These are phyloP conservation scores for Coniosporium apollinis DNA, from an alignment of 495 filamentous ascomycete species.

Conservation along the genomic window DNA sequence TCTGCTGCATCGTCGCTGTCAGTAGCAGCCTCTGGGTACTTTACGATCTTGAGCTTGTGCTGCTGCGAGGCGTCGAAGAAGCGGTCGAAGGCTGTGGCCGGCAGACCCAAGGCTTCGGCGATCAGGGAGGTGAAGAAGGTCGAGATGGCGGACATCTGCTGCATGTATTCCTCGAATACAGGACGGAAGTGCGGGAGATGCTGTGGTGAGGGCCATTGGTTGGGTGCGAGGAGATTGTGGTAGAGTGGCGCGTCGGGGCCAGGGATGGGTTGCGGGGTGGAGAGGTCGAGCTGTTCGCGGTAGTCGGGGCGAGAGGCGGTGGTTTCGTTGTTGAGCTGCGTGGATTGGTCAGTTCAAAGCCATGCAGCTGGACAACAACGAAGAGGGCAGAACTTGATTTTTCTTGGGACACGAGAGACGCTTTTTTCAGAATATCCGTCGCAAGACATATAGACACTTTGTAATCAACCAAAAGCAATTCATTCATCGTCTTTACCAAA, in stretches of 20 bases:
- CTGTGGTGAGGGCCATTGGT: constrained; percentile 67
- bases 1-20: constrained; percentile 8
- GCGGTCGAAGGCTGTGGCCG: constrained; percentile 51
- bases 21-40: constrained; percentile 40
- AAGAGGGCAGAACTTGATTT: background rate
- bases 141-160: constrained; percentile 48
- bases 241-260: constrained; percentile 48
- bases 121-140: constrained; percentile 69
- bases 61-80: constrained; percentile 74
- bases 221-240: constrained; percentile 66
- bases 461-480: too few relatives aligned
- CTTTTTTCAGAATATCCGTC: too few relatives aligned
- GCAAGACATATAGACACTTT: too few relatives aligned
- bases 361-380: background rate
- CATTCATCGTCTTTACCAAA: too few relatives aligned
- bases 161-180: constrained; percentile 58
- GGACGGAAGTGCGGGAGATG: constrained; percentile 56
- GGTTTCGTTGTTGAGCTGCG: constrained; percentile 26
- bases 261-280: constrained; percentile 55
- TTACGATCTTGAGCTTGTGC: constrained; percentile 87
- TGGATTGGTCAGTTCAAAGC: background rate
- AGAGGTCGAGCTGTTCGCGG: constrained; percentile 85
- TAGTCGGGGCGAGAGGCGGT: constrained; percentile 34
- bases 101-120: constrained; percentile 71
- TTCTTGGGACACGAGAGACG: too few relatives aligned